Percentiles rank a stretch among this genome's conserved stretches.
Conservation (phyloP, 225 moss, liverwort and hornwort species). For the Thuidium tamariscinum region DNA sequence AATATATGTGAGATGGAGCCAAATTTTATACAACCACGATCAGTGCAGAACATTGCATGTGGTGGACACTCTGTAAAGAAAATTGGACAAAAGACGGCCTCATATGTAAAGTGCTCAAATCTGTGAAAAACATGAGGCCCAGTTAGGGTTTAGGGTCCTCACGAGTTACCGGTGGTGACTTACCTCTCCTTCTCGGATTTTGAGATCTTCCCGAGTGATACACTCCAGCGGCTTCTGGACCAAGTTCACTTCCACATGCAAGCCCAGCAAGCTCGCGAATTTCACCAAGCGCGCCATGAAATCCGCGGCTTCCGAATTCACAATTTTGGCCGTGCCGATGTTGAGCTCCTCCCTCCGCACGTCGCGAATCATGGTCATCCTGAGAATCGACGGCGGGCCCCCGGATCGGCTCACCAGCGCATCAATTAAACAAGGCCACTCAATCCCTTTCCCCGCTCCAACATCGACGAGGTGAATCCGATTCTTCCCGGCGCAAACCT, state of each 20-base stretch:
- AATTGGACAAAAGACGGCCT: not conserved
- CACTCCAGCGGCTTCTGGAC: conserved; percentile 43
- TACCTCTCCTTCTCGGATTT: conserved; percentile 57
- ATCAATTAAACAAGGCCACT: conserved; percentile 82
- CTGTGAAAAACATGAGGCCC: not conserved
- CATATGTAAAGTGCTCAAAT: not conserved
- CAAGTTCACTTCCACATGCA: conserved; percentile 43
- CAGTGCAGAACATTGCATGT: not conserved
- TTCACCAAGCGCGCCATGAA: conserved; percentile 52
- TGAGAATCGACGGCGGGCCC: conserved; percentile 57
- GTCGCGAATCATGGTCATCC: conserved; percentile 61
- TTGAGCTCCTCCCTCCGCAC: conserved; percentile 11
- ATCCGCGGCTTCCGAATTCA: conserved; percentile 27
- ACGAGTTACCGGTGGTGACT: not conserved
- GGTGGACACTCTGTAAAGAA: no score
- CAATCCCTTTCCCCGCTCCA: conserved; percentile 62
- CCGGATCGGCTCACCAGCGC: conserved; percentile 62
- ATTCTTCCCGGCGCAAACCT: conserved; percentile 53
- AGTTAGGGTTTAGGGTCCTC: not conserved
- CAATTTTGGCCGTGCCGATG: not conserved
- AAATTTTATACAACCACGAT: not conserved
- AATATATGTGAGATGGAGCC: not conserved
- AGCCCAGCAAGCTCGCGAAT: conserved; percentile 64
- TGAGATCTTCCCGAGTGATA: conserved; percentile 45
- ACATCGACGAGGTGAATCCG: conserved; percentile 67